Evolutionary conservation across 306 rosid genomes (phyloP).

Genomic region (Nissolia schottii): DNA sequence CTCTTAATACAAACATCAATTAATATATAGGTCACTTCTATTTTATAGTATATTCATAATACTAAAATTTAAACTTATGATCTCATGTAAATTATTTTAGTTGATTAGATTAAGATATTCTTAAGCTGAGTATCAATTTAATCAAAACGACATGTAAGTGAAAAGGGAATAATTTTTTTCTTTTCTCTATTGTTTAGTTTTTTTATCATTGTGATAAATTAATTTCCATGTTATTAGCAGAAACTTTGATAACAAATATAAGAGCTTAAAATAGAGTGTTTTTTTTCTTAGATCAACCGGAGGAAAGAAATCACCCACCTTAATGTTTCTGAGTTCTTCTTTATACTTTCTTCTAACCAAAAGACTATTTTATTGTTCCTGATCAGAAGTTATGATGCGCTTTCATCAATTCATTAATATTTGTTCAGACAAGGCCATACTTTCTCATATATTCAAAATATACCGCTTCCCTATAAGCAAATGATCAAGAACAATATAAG

Average conservation of each 20-base stretch:
- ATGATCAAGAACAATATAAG: not conserved
- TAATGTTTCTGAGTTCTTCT: constrained; percentile 16
- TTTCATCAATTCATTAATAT: not conserved
- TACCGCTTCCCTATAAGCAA: constrained; percentile 3
- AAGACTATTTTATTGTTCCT: constrained; percentile 6
- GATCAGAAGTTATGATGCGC: not conserved
- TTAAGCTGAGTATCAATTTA: too few species aligned
- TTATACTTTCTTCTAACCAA: constrained; percentile 12
- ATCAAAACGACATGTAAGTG: too few species aligned
- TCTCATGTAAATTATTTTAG: too few species aligned
- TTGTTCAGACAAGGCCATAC: not conserved
- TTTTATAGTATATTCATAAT: too few species aligned
- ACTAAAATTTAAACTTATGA: too few species aligned
- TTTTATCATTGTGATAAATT: not conserved
- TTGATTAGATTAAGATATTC: too few species aligned
- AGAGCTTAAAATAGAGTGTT: not conserved
- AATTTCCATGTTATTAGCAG: not conserved
- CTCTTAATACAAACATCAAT: too few species aligned
- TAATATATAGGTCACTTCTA: too few species aligned
- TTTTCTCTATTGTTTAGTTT: too few species aligned
- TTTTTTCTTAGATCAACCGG: too few species aligned
- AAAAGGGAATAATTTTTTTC: too few species aligned
- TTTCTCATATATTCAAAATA: not conserved
- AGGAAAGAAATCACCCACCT: not conserved
- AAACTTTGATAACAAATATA: not conserved